These are phyloP conservation scores for Penicillium simplicissimum DNA, from an alignment of 495 filamentous ascomycete genomes.

Conservation along the genomic window DNA sequence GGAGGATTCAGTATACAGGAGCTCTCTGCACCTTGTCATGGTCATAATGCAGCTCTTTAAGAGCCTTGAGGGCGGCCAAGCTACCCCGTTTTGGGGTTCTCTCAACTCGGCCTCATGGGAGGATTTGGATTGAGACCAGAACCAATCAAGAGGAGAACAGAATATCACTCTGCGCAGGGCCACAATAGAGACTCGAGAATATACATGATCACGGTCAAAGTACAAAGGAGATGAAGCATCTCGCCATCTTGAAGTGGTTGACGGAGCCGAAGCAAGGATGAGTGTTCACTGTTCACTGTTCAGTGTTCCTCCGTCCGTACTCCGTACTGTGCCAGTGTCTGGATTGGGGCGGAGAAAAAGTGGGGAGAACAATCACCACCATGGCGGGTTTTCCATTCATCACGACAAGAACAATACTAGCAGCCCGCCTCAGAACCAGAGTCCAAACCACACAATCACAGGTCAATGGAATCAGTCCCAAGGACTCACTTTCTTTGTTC, in stretches of 20 bases:
- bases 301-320: no score
- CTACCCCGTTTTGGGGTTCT: not conserved
- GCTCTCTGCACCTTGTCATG: conserved; percentile 23
- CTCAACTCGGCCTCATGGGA: not conserved
- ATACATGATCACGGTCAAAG: no score
- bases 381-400: not conserved
- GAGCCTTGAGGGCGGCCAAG: conserved; percentile 11
- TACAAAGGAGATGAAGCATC: not conserved
- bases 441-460: not conserved
- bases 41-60: conserved; percentile 13
- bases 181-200: not conserved
- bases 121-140: not conserved
- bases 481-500: not conserved
- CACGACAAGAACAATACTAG: not conserved
- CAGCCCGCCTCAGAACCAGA: not conserved
- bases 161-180: not conserved
- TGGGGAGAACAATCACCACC: conserved; percentile 26
- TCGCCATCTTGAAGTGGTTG: not conserved
- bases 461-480: not conserved
- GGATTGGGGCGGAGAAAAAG: conserved; percentile 10
- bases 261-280: not conserved
- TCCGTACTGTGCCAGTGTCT: not conserved
- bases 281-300: no score
- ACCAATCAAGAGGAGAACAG: not conserved
- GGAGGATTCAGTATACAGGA: conserved; percentile 22